Base-by-base conservation (phyloP, 495 filamentous ascomycete species). In the Trichoderma orchidacearum region DNA sequence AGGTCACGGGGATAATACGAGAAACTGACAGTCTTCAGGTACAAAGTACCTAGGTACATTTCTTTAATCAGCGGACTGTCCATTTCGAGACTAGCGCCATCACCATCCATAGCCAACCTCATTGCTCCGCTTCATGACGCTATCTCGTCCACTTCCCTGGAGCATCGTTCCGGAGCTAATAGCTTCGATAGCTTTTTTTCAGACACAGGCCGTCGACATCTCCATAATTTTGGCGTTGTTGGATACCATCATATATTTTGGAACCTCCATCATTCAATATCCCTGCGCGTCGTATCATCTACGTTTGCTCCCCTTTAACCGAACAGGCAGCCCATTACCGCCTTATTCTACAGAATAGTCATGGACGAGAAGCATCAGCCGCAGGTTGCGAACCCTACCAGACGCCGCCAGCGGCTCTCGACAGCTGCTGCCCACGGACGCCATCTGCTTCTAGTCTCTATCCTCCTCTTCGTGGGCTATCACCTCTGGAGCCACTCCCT, bases 361-460 rank as follows among this genome's bases (percentile, higher is more conserved):
- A 65, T 68, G 66, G 70, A 73, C 21, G 68, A 72, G 23, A 72
- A 70, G 55, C 64, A 63, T 18, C 60, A 62, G 30, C 35, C 34
- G 18, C 54, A 21, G 11, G 36, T 31, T 30, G 55, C 57, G 56
- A 30, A 60, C 31, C 56, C 8, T 3, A 21, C 36, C 53, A n/a
- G 28, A 13, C 29, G 12, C 51, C 36, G 29, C 17, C 41, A n/a
- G 21, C 53, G 28, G 27, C 3, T 15, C 12, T 35, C 32, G 32
- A 3, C 2, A 15, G n/a, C n/a, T 8, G 12, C n/a, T 15, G 5
- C 7, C 41, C 17, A n/a, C 30, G 30, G 3, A 3, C 52, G 52
- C 28, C 13, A 36, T 8, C 52, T 31, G 21, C 52, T 35, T 4
- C 23, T 54, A 3, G 4, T 54, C 30, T 15, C 11, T 3, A 13